Conservation (phyloP, 2,329 filamentous ascomycete genomes). For the Paracorniculantispora psalliotae region DNA sequence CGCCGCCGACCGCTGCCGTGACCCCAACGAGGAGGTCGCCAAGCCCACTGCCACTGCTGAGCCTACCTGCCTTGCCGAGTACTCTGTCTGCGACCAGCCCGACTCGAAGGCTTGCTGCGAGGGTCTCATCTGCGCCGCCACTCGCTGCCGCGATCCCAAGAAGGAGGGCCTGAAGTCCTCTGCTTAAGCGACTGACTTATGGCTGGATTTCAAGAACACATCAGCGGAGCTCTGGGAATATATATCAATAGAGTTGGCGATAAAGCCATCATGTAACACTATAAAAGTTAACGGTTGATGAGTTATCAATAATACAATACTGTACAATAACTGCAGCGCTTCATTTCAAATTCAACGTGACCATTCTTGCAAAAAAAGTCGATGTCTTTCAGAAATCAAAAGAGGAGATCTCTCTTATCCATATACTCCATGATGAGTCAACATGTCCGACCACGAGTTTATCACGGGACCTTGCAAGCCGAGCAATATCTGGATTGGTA, state of each 20-base stretch:
- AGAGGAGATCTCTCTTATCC: too few relatives aligned
- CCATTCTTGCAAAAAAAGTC: too few relatives aligned
- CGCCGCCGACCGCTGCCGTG: constrained; percentile 4
- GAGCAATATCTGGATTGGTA: background rate
- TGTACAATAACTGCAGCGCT: background rate
- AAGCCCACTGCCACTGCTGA: too few relatives aligned
- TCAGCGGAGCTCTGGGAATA: too few relatives aligned
- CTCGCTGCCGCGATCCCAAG: background rate
- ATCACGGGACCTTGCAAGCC: background rate
- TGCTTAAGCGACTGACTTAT: background rate
- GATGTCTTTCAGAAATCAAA: too few relatives aligned
- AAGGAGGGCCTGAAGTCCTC: background rate
- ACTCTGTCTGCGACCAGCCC: background rate
- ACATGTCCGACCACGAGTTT: background rate
- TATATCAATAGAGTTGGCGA: background rate
- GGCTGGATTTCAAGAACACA: too few relatives aligned
- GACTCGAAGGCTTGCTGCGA: background rate
- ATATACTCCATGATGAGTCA: too few relatives aligned
- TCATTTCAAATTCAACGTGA: background rate
- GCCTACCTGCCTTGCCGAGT: background rate
- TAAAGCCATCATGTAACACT: background rate
- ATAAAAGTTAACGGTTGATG: background rate
- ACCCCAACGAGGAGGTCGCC: background rate
- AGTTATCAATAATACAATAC: background rate
- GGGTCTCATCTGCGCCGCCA: background rate